phyloP scores from a whole-genome alignment of 108 stramenopile species.

The Nannochloropsis oceanica region DNA sequence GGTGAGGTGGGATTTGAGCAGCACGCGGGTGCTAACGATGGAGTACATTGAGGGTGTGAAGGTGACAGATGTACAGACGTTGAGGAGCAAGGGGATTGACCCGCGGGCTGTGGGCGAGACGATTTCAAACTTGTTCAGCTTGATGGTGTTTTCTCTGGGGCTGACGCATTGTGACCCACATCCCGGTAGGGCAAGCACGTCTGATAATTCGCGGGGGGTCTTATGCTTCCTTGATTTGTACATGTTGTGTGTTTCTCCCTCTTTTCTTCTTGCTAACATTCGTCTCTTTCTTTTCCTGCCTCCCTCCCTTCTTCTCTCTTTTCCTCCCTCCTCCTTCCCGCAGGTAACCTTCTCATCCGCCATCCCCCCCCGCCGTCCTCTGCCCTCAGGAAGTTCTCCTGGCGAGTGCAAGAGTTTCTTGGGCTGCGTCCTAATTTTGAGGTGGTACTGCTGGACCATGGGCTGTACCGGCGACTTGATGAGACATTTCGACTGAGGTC shows the following conservation, averaged over 20 bases:
- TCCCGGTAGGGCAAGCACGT: constrained; percentile 8
- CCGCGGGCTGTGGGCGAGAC: constrained; percentile 23
- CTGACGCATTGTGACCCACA: constrained; percentile 40
- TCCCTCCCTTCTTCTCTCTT: neutral
- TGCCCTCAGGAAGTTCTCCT: neutral
- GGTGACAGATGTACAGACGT: constrained; percentile 7
- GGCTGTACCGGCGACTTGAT: constrained; percentile 36
- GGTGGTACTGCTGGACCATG: constrained; percentile 40
- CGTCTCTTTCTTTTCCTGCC: neutral
- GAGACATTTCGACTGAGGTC: constrained; percentile 17
- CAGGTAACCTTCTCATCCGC: neutral
- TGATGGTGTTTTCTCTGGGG: constrained; percentile 21
- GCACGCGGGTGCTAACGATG: constrained; percentile 29
- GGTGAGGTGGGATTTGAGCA: constrained; percentile 23
- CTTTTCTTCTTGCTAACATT: neutral
- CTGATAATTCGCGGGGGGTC: no score
- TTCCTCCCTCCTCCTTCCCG: neutral
- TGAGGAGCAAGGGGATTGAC: constrained; percentile 18
- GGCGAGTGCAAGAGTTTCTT: neutral
- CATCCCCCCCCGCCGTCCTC: neutral
- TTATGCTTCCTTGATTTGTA: no score
- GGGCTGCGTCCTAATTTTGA: neutral
- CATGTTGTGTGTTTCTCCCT: no score
- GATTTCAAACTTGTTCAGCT: constrained; percentile 16
- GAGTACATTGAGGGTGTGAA: constrained; percentile 32